phyloP scores from a whole-genome alignment of 257 asterid genomes.

The Ophiorrhiza pumila region DNA sequence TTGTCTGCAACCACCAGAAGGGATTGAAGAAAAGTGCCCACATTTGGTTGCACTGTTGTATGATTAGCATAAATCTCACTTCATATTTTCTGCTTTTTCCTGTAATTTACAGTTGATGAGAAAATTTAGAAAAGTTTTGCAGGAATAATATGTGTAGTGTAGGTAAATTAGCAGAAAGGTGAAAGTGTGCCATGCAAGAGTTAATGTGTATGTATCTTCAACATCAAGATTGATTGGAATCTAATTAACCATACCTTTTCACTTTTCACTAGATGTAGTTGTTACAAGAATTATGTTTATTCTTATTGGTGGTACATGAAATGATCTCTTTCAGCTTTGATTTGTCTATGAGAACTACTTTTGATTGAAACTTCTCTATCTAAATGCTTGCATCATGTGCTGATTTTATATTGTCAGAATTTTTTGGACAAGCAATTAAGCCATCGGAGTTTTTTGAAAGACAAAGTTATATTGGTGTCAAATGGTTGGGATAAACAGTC shows the following conservation, averaged over 20 bases:
- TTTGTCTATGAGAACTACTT: conserved; percentile 3
- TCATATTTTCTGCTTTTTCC: conserved; percentile 45
- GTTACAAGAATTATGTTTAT: conserved; percentile 10
- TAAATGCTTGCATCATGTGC: background rate
- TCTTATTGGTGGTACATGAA: conserved; percentile 15
- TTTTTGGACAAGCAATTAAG: background rate
- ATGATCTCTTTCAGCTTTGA: conserved; percentile 15
- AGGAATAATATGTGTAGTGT: conserved; percentile 79
- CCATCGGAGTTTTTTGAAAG: background rate
- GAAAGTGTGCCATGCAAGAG: conserved; percentile 58
- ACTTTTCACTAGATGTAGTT: conserved; percentile 22
- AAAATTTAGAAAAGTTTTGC: conserved; percentile 84
- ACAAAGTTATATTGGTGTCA: background rate
- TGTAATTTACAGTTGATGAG: conserved; percentile 70
- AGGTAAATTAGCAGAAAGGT: conserved; percentile 53
- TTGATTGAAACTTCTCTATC: background rate
- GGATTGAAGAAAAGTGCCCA: conserved; percentile 37
- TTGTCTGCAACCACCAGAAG: conserved; percentile 37
- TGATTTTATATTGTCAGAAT: background rate
- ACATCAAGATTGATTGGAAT: conserved; percentile 56
- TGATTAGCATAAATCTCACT: conserved; percentile 60
- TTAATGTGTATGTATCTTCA: conserved; percentile 59
- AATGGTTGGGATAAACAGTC: background rate
- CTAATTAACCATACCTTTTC: conserved; percentile 51
- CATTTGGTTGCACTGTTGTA: conserved; percentile 71